Percentiles rank a stretch among this genome's conserved stretches.
Conservation (phyloP, 2,329 filamentous ascomycete genomes). For the Ceratocystis lukuohia region DNA sequence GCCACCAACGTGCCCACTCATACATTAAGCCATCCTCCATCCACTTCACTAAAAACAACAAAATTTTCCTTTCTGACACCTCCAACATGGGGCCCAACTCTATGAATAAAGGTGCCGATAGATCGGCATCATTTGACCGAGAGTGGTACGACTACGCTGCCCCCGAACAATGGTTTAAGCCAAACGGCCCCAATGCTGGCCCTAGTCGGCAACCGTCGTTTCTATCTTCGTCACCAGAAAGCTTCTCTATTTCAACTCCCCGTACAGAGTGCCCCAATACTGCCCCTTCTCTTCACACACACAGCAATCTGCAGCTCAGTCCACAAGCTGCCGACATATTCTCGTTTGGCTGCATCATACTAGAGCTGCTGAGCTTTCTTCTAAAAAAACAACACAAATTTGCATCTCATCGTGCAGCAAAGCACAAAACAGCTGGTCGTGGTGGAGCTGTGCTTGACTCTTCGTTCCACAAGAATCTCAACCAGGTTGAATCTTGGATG, state of each 20-base stretch:
- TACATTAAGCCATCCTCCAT: constrained; percentile 60
- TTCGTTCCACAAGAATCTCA: constrained; percentile 58
- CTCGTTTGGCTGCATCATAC: constrained; percentile 57
- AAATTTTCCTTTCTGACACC: constrained; percentile 55
- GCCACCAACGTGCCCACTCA: constrained; percentile 48
- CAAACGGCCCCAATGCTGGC: constrained; percentile 27
- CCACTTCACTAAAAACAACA: constrained; percentile 50
- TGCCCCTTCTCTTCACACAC: constrained; percentile 27
- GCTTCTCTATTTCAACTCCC: constrained; percentile 27
- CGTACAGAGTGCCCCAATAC: constrained; percentile 21
- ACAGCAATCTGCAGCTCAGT: constrained; percentile 35
- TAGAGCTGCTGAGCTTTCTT: constrained; percentile 57
- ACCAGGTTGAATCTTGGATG: constrained; percentile 59
- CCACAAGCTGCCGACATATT: constrained; percentile 55
- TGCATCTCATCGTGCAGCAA: constrained; percentile 49
- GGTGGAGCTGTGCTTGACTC: constrained; percentile 52
- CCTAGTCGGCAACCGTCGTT: constrained; percentile 23
- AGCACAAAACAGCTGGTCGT: constrained; percentile 45
- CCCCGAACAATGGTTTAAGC: constrained; percentile 49
- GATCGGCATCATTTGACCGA: constrained; percentile 42
- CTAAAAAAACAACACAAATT: constrained; percentile 56
- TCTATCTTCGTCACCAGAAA: constrained; percentile 28
- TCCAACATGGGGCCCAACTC: constrained; percentile 34
- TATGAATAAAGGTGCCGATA: constrained; percentile 32
- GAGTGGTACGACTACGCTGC: constrained; percentile 62